These are phyloP conservation scores for Rutidosis leptorrhynchoides DNA, from an alignment of 129 eudicot genomes.

Conservation along the genomic window DNA sequence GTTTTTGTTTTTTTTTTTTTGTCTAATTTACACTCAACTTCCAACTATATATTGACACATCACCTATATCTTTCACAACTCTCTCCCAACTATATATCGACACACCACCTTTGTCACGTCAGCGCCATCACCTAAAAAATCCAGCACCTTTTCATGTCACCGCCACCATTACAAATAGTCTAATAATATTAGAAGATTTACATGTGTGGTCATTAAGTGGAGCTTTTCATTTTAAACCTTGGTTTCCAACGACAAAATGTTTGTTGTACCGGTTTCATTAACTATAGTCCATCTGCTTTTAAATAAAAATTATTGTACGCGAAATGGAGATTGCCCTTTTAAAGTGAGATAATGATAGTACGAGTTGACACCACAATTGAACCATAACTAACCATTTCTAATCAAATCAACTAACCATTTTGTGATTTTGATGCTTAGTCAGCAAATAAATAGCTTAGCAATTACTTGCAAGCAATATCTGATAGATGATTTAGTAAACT, in stretches of 20 bases:
- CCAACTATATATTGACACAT: no score
- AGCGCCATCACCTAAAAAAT: no score
- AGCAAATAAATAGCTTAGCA: not conserved
- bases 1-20: no score
- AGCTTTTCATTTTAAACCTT: not conserved
- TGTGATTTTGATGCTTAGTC: not conserved
- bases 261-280: no score
- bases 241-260: not conserved
- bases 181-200: no score
- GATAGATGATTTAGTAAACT: not conserved
- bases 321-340: not conserved
- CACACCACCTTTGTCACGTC: no score
- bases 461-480: not conserved
- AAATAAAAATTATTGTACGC: not conserved
- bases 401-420: not conserved
- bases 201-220: not conserved
- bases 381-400: not conserved
- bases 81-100: no score
- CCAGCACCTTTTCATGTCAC: no score
- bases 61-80: no score
- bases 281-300: no score
- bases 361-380: not conserved
- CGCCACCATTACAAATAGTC: no score
- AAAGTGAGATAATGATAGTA: not conserved
- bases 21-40: no score